phyloP scores from a whole-genome alignment of 1,284 basidiomycete species.

The Neolentinus lepideus region DNA sequence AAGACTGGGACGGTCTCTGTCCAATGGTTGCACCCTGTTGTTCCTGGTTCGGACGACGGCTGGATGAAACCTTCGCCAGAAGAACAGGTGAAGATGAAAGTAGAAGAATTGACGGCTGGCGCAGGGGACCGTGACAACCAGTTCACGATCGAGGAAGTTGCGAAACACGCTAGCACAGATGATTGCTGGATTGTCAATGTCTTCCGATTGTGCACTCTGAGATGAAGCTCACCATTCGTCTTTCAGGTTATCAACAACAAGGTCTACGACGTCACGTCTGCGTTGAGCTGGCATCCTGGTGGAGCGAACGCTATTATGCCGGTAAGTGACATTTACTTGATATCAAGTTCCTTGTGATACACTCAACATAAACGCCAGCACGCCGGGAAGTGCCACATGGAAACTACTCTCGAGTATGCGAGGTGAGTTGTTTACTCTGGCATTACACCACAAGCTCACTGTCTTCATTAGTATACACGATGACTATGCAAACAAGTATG shows the following conservation, averaged over 20 bases:
- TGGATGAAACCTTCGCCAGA: constrained; percentile 15
- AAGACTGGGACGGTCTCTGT: constrained; percentile 6
- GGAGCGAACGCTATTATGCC: constrained; percentile 53
- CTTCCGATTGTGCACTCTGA: not conserved
- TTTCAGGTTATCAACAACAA: constrained; percentile 60
- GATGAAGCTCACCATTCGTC: constrained; percentile 10
- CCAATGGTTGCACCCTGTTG: constrained; percentile 16
- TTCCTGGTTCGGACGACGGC: constrained; percentile 12
- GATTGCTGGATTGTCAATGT: constrained; percentile 3
- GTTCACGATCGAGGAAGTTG: constrained; percentile 15
- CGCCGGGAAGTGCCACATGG: constrained; percentile 13
- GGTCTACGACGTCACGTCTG: constrained; percentile 46
- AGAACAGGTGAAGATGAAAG: not conserved
- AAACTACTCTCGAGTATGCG: constrained; percentile 2
- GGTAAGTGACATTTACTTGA: constrained; percentile 17
- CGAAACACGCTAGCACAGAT: constrained; percentile 13
- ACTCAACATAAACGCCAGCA: constrained; percentile 13
- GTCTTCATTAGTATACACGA: not conserved
- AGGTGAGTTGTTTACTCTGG: not conserved
- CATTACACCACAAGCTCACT: constrained; percentile 10
- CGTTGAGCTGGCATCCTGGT: constrained; percentile 58
- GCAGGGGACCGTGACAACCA: constrained; percentile 3
- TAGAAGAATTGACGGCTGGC: not conserved
- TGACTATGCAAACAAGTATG: not conserved
- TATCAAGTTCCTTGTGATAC: not conserved